These are phyloP conservation scores for Musa acuminata DNA, from an alignment of 176 grass and related monocot genomes.

Conservation along the genomic window DNA sequence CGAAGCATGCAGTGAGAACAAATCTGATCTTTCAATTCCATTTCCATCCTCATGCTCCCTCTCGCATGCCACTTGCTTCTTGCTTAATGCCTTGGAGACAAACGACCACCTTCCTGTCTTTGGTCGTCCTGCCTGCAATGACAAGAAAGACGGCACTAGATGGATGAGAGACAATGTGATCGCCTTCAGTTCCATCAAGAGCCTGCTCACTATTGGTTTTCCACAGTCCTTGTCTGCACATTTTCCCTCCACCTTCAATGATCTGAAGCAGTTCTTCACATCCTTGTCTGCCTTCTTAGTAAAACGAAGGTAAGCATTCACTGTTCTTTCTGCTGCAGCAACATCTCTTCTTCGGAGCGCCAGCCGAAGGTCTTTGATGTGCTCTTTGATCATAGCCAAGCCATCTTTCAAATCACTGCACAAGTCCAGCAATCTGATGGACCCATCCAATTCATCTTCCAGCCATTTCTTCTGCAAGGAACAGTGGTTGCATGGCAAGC, in stretches of 20 bases:
- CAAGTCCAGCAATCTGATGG: slow-evolving; percentile 18
- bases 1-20: neutral
- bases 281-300: slow-evolving; percentile 11
- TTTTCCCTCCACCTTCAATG: neutral
- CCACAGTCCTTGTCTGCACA: slow-evolving; percentile 4
- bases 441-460: slow-evolving; percentile 14
- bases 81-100: slow-evolving; percentile 33
- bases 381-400: slow-evolving; percentile 25
- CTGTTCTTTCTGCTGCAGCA: slow-evolving; percentile 15
- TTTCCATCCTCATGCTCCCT: slow-evolving; percentile 15
- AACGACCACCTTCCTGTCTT: slow-evolving; percentile 37
- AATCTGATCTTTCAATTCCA: neutral
- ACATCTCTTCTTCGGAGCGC: slow-evolving; percentile 33
- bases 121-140: slow-evolving; percentile 12
- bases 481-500: slow-evolving; percentile 18
- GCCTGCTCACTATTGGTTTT: slow-evolving; percentile 8
- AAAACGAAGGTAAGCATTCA: neutral
- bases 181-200: slow-evolving; percentile 38
- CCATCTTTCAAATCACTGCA: slow-evolving; percentile 34
- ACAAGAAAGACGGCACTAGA: slow-evolving; percentile 10
- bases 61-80: slow-evolving; percentile 24
- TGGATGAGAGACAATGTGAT: slow-evolving; percentile 33
- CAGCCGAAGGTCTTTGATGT: slow-evolving; percentile 27
- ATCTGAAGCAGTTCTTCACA: slow-evolving; percentile 29
- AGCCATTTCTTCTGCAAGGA: slow-evolving; percentile 15